Conservation (phyloP, 176 grass and related monocot species). For the Calamus simplicifolius region DNA sequence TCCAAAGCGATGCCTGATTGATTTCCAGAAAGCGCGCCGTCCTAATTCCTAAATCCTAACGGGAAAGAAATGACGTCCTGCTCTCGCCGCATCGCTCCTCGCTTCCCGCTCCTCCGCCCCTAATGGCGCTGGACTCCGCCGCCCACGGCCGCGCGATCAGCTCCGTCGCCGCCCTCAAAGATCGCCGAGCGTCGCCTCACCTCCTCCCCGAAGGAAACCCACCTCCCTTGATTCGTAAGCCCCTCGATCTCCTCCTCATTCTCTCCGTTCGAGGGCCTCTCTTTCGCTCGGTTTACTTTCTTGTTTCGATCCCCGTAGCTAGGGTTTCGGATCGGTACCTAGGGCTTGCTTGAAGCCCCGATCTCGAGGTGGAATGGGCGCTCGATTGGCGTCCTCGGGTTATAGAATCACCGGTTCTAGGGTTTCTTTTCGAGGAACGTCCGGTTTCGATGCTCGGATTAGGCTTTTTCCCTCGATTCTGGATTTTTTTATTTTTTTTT, state of each 20-base stretch:
- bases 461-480: too few species aligned
- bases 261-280: not conserved
- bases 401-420: too few species aligned
- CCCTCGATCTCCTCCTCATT: not conserved
- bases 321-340: conserved; percentile 8
- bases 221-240: not conserved
- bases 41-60: too few species aligned
- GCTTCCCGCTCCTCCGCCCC: not conserved
- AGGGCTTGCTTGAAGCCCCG: not conserved
- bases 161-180: not conserved
- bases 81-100: not conserved
- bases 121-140: not conserved
- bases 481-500: not conserved
- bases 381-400: too few species aligned
- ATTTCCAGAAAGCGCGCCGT: too few species aligned
- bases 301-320: not conserved
- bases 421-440: too few species aligned
- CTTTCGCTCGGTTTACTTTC: not conserved
- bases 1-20: too few species aligned
- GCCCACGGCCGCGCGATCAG: not conserved
- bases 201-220: too few species aligned
- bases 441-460: too few species aligned
- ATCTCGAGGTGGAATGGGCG: too few species aligned
- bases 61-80: too few species aligned
- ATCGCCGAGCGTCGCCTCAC: not conserved